These are phyloP conservation scores for Cadophora malorum DNA, from an alignment of 2,329 filamentous ascomycete genomes.

Conservation along the genomic window DNA sequence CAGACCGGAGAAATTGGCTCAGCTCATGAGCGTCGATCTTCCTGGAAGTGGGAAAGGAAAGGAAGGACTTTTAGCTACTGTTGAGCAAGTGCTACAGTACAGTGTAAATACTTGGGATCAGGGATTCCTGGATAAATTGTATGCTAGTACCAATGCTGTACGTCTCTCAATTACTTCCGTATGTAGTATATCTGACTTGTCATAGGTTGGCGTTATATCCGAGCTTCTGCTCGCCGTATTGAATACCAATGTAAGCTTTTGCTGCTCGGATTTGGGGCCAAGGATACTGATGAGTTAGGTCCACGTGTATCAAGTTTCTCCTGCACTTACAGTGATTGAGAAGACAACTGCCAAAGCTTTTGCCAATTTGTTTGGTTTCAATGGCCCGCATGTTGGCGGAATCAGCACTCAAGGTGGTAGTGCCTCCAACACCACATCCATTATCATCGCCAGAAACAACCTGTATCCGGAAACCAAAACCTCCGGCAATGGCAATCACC, in stretches of 20 bases:
- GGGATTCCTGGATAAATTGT: slow-evolving; percentile 95
- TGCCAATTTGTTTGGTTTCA: slow-evolving; percentile 79
- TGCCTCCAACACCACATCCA: slow-evolving; percentile 82
- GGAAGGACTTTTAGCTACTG: slow-evolving; percentile 74
- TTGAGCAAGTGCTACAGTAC: slow-evolving; percentile 77
- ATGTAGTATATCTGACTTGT: slow-evolving; percentile 1
- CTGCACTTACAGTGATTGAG: slow-evolving; percentile 85
- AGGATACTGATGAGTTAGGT: slow-evolving; percentile 53
- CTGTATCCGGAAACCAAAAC: slow-evolving; percentile 81
- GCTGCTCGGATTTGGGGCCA: slow-evolving; percentile 17
- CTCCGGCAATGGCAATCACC: slow-evolving; percentile 67
- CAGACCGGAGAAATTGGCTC: slow-evolving; percentile 62
- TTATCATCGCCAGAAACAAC: slow-evolving; percentile 86
- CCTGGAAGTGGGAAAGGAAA: slow-evolving; percentile 67
- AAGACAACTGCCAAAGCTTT: slow-evolving; percentile 78
- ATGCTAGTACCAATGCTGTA: slow-evolving; percentile 85
- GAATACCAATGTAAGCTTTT: slow-evolving; percentile 79
- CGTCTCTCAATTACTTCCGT: slow-evolving; percentile 39
- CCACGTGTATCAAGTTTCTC: slow-evolving; percentile 94
- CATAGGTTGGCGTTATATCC: slow-evolving; percentile 77
- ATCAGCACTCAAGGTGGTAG: slow-evolving; percentile 79
- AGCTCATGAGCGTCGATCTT: slow-evolving; percentile 63
- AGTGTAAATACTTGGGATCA: slow-evolving; percentile 99
- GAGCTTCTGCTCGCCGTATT: slow-evolving; percentile 84
- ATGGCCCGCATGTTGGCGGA: slow-evolving; percentile 69